A percentile compares a stretch with the other conserved stretches of the same genome.
These are phyloP conservation scores for Kalaharituber pfeilii DNA, from an alignment of 2,329 filamentous ascomycete genomes.

Conservation along the genomic window DNA sequence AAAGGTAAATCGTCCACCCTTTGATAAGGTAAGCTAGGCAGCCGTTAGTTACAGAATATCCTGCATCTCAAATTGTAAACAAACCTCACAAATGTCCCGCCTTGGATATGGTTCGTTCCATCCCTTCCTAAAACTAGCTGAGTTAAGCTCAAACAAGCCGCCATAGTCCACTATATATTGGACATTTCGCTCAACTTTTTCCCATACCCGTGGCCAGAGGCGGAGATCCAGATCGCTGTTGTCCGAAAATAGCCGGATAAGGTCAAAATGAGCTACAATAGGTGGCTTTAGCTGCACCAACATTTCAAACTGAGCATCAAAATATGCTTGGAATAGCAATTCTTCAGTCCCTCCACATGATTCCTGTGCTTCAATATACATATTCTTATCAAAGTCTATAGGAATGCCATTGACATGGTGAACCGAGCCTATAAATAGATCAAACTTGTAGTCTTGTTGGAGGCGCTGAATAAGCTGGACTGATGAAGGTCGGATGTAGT, in stretches of 20 bases:
- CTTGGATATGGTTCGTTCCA: conserved; percentile 80
- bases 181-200: conserved; percentile 56
- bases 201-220: conserved; percentile 44
- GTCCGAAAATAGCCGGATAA: conserved; percentile 64
- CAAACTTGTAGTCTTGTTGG: conserved; percentile 45
- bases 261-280: conserved; percentile 85
- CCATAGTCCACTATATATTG: conserved; percentile 52
- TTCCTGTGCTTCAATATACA: conserved; percentile 48
- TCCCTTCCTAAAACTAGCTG: conserved; percentile 71
- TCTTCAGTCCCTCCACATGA: conserved; percentile 47
- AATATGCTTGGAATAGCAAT: conserved; percentile 64
- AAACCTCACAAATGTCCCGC: conserved; percentile 55
- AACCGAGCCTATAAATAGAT: conserved; percentile 84
- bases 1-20: conserved; percentile 61
- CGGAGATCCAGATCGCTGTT: conserved; percentile 46
- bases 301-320: conserved; percentile 75
- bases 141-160: conserved; percentile 79
- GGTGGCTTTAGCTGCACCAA: conserved; percentile 51
- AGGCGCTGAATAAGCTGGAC: conserved; percentile 43
- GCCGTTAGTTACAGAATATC: conserved; percentile 4
- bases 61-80: conserved; percentile 21
- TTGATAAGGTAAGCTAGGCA: conserved; percentile 47
- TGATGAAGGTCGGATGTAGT: conserved; percentile 65
- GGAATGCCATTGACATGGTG: conserved; percentile 77
- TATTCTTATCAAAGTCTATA: conserved; percentile 63